These are phyloP conservation scores for Gossypium davidsonii DNA, from an alignment of 441 rosid species.

Conservation along the genomic window DNA sequence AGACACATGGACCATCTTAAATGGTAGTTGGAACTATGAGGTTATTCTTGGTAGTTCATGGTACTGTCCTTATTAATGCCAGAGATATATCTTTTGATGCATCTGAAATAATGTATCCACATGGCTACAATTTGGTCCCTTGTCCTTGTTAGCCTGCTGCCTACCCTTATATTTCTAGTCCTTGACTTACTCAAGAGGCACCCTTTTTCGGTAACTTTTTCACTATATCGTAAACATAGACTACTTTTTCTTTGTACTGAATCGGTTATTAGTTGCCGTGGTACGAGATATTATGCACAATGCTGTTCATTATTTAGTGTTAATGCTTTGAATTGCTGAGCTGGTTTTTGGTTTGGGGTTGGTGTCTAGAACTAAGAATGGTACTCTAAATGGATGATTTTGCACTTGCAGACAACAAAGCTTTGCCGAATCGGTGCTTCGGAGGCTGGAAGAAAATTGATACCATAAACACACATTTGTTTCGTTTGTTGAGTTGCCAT, in stretches of 20 bases:
- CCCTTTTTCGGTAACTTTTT: background rate
- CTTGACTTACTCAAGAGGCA: background rate
- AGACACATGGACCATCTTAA: background rate
- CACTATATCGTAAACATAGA: background rate
- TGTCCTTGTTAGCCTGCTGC: background rate
- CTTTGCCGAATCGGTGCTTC: slow-evolving; percentile 76
- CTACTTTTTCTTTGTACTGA: background rate
- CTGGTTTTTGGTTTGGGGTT: background rate
- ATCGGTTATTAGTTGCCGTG: background rate
- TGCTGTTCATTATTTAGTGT: background rate
- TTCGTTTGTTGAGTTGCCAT: slow-evolving; percentile 5
- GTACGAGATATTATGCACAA: background rate
- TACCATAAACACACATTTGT: background rate
- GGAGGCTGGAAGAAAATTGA: slow-evolving; percentile 62
- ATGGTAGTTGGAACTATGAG: background rate
- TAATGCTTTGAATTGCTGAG: background rate
- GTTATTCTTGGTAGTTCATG: background rate
- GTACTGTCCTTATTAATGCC: background rate
- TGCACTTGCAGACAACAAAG: slow-evolving; percentile 66
- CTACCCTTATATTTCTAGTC: background rate
- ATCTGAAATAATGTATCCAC: background rate
- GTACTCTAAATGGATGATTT: slow-evolving; percentile 6
- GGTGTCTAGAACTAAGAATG: slow-evolving; percentile 5
- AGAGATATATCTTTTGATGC: background rate
- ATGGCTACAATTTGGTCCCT: background rate